These are phyloP conservation scores for Flammula alnicola DNA, from an alignment of 1,284 basidiomycete genomes.

Conservation along the genomic window DNA sequence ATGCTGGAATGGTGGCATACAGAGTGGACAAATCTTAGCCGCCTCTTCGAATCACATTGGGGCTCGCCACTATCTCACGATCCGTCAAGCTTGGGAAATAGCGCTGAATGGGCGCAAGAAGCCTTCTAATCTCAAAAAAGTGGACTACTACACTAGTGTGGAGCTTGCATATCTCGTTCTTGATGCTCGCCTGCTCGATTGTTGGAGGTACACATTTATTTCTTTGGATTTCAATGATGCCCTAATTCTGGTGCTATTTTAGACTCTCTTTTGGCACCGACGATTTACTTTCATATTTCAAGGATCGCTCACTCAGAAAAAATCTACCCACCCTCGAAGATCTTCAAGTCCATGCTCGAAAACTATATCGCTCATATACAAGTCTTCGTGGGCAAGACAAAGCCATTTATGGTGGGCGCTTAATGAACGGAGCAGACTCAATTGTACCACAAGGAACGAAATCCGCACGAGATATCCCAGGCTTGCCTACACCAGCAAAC, in stretches of 20 bases:
- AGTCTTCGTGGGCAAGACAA: constrained; percentile 14
- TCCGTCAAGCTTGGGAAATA: constrained; percentile 26
- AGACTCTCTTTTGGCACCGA: constrained; percentile 11
- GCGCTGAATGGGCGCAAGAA: constrained; percentile 24
- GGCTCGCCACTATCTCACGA: constrained; percentile 22
- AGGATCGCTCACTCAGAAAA: background rate
- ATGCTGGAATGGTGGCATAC: constrained; percentile 38
- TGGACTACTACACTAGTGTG: constrained; percentile 23
- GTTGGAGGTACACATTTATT: constrained; percentile 23
- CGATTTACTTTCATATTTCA: constrained; percentile 22
- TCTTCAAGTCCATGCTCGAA: constrained; percentile 15
- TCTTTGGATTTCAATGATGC: constrained; percentile 10
- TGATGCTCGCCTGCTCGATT: constrained; percentile 21
- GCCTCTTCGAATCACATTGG: constrained; percentile 33
- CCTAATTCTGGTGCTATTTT: background rate
- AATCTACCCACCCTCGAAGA: constrained; percentile 22
- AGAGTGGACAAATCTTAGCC: constrained; percentile 37
- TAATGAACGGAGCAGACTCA: background rate
- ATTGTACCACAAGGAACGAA: too few species aligned
- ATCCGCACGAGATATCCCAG: too few species aligned
- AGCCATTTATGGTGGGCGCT: constrained; percentile 9
- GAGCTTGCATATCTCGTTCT: constrained; percentile 23
- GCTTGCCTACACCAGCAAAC: constrained; percentile 16
- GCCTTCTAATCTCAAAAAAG: constrained; percentile 27
- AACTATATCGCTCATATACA: constrained; percentile 20